These are phyloP conservation scores for Ganoderma lingzhi DNA, from an alignment of 1,284 basidiomycete species.

Conservation along the genomic window DNA sequence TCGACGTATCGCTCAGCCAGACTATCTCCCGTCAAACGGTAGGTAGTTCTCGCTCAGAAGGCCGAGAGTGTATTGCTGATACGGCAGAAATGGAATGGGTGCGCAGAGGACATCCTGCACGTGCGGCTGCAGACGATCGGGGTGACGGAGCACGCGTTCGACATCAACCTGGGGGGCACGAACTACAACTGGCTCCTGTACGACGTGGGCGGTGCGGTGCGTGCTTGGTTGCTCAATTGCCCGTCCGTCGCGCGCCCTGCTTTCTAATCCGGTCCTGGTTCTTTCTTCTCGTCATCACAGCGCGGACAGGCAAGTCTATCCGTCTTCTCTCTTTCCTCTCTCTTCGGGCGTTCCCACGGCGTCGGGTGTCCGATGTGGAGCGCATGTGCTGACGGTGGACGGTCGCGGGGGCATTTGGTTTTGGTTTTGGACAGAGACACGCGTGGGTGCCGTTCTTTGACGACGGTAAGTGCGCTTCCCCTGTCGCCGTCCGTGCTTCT, in stretches of 20 bases:
- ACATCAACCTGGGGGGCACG: slow-evolving; percentile 66
- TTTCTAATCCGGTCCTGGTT: not conserved
- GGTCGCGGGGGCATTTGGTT: not conserved
- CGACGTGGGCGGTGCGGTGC: slow-evolving; percentile 82
- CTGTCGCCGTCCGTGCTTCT: not conserved
- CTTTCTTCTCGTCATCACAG: slow-evolving; percentile 39
- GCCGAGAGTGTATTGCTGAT: not conserved
- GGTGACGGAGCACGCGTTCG: slow-evolving; percentile 78
- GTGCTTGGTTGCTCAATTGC: slow-evolving; percentile 38
- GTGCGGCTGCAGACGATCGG: slow-evolving; percentile 82
- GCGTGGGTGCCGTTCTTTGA: slow-evolving; percentile 86
- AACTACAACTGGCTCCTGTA: slow-evolving; percentile 79
- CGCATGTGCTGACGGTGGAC: slow-evolving; percentile 8
- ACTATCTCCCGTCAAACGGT: slow-evolving; percentile 78
- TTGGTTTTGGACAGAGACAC: slow-evolving; percentile 58
- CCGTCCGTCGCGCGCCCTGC: slow-evolving; percentile 6
- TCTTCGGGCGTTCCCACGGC: slow-evolving; percentile 8
- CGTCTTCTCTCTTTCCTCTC: too few relatives aligned
- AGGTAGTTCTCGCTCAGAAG: slow-evolving; percentile 22
- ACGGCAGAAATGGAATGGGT: not conserved
- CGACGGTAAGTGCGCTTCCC: slow-evolving; percentile 61
- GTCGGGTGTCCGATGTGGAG: slow-evolving; percentile 1
- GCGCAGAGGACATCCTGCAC: slow-evolving; percentile 73
- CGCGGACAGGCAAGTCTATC: slow-evolving; percentile 57
- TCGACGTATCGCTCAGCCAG: slow-evolving; percentile 67